These are phyloP conservation scores for Dactylellina leptospora DNA, from an alignment of 2,329 filamentous ascomycete genomes.

Conservation along the genomic window DNA sequence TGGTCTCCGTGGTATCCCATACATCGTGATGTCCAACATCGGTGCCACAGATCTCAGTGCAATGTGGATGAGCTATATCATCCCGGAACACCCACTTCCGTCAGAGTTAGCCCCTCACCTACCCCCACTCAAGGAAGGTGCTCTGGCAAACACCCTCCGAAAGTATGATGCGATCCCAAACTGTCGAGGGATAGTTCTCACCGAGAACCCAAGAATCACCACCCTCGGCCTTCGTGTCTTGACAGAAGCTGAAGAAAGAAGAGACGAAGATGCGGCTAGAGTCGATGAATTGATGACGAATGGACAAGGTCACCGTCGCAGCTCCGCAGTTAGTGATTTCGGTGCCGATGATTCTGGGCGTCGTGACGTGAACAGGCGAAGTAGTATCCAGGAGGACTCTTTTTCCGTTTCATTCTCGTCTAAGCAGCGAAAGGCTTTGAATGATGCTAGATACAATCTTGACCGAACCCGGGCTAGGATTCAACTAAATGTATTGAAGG, in stretches of 20 bases:
- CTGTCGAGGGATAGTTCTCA: constrained; percentile 38
- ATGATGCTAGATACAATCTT: constrained; percentile 42
- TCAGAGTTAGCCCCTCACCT: constrained; percentile 36
- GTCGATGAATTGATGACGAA: constrained; percentile 43
- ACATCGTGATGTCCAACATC: constrained; percentile 36
- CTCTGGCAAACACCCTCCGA: constrained; percentile 22
- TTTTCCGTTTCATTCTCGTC: not conserved
- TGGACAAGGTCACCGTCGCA: constrained; percentile 32
- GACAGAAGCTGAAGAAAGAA: constrained; percentile 38
- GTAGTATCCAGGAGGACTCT: constrained; percentile 29
- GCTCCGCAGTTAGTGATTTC: constrained; percentile 33
- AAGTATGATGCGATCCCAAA: constrained; percentile 38
- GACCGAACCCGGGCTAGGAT: constrained; percentile 41
- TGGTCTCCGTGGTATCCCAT: constrained; percentile 48
- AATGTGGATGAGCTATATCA: constrained; percentile 50
- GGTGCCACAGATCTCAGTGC: constrained; percentile 38
- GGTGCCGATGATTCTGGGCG: constrained; percentile 16
- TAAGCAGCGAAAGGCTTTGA: constrained; percentile 22
- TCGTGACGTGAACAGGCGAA: constrained; percentile 24
- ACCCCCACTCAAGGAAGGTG: constrained; percentile 45
- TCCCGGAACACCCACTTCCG: constrained; percentile 44
- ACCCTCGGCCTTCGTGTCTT: constrained; percentile 22
- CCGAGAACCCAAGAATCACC: constrained; percentile 39
- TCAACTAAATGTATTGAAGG: constrained; percentile 39
- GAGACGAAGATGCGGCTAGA: constrained; percentile 37